phyloP scores from a whole-genome alignment of 2,329 filamentous ascomycete genomes.

The Colletotrichum liaoningense region DNA sequence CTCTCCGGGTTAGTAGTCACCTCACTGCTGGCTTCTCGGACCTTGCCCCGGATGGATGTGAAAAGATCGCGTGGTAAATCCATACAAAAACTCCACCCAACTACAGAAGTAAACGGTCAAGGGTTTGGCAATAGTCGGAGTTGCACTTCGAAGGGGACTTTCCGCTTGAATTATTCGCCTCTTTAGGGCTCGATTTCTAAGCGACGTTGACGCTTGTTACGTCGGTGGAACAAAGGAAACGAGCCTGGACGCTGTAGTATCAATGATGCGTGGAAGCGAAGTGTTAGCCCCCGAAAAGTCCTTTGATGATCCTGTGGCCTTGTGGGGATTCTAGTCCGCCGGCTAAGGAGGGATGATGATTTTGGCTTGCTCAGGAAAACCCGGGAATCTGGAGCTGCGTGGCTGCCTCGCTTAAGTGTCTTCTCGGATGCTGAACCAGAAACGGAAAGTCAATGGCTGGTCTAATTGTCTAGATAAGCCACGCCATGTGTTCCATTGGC shows the following conservation, averaged over 20 bases:
- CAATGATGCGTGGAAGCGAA: background rate
- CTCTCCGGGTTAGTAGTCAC: background rate
- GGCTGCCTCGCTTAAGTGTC: background rate
- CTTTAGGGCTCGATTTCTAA: background rate
- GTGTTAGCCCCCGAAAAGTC: background rate
- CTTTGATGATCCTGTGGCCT: constrained; percentile 25
- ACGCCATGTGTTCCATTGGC: background rate
- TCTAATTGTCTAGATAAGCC: background rate
- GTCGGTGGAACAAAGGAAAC: background rate
- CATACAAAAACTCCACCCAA: background rate
- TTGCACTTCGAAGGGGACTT: background rate
- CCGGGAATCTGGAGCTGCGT: background rate
- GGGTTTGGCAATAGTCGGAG: background rate
- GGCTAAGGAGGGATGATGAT: background rate
- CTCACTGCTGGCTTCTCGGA: background rate
- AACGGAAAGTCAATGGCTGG: background rate
- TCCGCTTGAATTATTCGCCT: background rate
- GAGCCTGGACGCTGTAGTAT: background rate
- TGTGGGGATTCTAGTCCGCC: background rate
- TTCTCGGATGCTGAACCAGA: background rate
- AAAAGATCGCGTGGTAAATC: background rate
- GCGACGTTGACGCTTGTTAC: background rate
- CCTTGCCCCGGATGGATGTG: background rate
- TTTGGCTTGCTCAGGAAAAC: background rate
- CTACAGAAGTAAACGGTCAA: background rate